These are phyloP conservation scores for Sungouiozyma intestinalis DNA, from an alignment of 805 yeast species.

Conservation along the genomic window DNA sequence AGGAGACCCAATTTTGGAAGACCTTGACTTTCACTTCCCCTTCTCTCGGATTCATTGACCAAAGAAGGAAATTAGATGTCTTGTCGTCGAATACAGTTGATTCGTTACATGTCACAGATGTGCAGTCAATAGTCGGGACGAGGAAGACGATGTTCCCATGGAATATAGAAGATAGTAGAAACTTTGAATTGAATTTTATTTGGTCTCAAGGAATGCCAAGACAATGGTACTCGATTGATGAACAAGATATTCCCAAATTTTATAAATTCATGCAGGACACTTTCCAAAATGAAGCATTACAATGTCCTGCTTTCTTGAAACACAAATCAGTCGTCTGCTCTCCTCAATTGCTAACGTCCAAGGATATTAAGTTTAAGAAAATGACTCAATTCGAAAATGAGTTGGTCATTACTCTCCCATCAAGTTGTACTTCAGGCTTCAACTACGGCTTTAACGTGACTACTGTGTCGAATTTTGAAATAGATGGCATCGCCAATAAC, in stretches of 20 bases:
- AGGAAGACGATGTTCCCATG: slow-evolving; percentile 85
- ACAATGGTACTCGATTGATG: slow-evolving; percentile 82
- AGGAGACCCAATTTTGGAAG: slow-evolving; percentile 68
- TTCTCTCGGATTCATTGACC: slow-evolving; percentile 76
- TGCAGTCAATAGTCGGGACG: slow-evolving; percentile 73
- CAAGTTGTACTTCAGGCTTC: slow-evolving; percentile 77
- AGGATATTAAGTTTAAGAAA: slow-evolving; percentile 50
- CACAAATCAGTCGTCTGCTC: slow-evolving; percentile 72
- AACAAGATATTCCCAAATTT: slow-evolving; percentile 44
- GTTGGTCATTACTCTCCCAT: slow-evolving; percentile 74
- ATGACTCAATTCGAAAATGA: slow-evolving; percentile 60
- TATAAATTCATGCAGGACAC: slow-evolving; percentile 53
- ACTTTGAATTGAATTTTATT: slow-evolving; percentile 67
- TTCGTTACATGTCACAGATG: slow-evolving; percentile 75
- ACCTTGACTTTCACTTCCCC: slow-evolving; percentile 62
- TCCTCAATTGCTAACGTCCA: slow-evolving; percentile 46
- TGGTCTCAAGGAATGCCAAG: slow-evolving; percentile 83
- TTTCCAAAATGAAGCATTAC: slow-evolving; percentile 46
- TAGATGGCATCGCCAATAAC: background rate
- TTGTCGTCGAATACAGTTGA: slow-evolving; percentile 50
- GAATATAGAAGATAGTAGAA: slow-evolving; percentile 82
- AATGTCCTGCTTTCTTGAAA: slow-evolving; percentile 61
- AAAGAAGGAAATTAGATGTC: slow-evolving; percentile 63
- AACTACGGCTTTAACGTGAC: slow-evolving; percentile 61
- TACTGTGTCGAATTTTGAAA: background rate